phyloP scores from a whole-genome alignment of 306 rosid species.

The Cucurbita pepo region DNA sequence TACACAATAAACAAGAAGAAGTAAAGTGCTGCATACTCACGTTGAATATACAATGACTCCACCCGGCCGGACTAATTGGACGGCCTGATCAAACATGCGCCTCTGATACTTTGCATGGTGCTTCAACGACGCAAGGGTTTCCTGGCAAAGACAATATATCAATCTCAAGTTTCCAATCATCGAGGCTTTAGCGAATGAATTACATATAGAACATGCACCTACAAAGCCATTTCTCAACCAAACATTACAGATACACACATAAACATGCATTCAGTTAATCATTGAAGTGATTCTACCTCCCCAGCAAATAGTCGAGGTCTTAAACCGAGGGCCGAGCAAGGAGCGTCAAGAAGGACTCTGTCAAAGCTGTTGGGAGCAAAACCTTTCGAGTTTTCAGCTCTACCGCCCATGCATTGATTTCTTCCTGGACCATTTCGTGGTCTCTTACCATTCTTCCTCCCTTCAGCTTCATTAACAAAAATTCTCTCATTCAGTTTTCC shows the following conservation, averaged over 20 bases:
- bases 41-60: constrained; percentile 89
- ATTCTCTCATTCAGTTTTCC: constrained; percentile 29
- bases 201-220: neutral
- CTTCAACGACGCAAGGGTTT: constrained; percentile 62
- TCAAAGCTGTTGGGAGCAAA: constrained; percentile 80
- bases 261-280: neutral
- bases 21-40: constrained; percentile 28
- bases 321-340: constrained; percentile 95
- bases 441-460: constrained; percentile 49
- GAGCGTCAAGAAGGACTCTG: constrained; percentile 95
- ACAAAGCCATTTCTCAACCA: neutral
- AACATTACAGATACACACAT: neutral
- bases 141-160: constrained; percentile 32
- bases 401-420: constrained; percentile 59
- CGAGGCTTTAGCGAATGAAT: neutral
- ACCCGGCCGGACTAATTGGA: constrained; percentile 66
- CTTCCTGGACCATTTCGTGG: constrained; percentile 76
- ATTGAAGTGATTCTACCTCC: constrained; percentile 37
- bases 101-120: constrained; percentile 70
- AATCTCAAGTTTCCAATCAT: neutral
- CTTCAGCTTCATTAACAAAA: constrained; percentile 59
- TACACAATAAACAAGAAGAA: neutral
- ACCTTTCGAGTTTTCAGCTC: constrained; percentile 68
- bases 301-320: constrained; percentile 85
- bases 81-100: constrained; percentile 88